phyloP scores from a whole-genome alignment of 2,329 filamentous ascomycete species.

The Beauveria caledonica region DNA sequence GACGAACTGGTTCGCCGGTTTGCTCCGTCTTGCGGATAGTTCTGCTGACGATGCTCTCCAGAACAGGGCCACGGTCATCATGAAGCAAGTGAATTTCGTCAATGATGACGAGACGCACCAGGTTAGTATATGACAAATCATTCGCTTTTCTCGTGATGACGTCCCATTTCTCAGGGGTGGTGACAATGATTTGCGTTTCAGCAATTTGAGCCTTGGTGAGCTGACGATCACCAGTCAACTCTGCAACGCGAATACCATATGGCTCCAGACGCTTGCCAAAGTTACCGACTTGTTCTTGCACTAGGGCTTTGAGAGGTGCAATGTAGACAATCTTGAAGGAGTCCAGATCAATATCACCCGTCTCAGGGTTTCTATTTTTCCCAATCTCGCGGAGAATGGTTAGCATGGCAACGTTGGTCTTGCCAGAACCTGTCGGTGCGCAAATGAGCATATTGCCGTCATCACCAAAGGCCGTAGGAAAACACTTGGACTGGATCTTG shows the following conservation, averaged over 20 bases:
- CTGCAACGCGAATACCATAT: constrained; percentile 88
- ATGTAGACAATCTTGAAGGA: constrained; percentile 99
- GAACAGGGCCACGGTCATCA: constrained; percentile 90
- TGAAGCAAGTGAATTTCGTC: constrained; percentile 97
- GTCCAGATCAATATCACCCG: constrained; percentile 90
- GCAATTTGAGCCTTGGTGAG: constrained; percentile 98
- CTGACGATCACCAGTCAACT: constrained; percentile 93
- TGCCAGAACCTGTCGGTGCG: constrained; percentile 92
- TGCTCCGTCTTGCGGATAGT: constrained; percentile 91
- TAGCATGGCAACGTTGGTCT: constrained; percentile 98
- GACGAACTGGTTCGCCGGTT: constrained; percentile 83
- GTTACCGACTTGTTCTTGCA: constrained; percentile 97
- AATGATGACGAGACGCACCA: constrained; percentile 93
- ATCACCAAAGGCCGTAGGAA: constrained; percentile 78
- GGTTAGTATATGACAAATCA: constrained; percentile 90
- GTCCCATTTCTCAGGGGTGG: constrained; percentile 98
- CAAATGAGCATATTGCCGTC: constrained; percentile 98
- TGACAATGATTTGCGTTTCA: constrained; percentile 96
- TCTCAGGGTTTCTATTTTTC: constrained; percentile 81
- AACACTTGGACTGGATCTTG: constrained; percentile 92
- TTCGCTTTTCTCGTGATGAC: constrained; percentile 97
- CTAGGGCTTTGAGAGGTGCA: constrained; percentile 87
- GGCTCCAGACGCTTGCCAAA: constrained; percentile 85
- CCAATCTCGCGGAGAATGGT: constrained; percentile 93
- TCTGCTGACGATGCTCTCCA: constrained; percentile 93